Conservation (phyloP, 2,329 filamentous ascomycete species). For the Exophiala bonariae region DNA sequence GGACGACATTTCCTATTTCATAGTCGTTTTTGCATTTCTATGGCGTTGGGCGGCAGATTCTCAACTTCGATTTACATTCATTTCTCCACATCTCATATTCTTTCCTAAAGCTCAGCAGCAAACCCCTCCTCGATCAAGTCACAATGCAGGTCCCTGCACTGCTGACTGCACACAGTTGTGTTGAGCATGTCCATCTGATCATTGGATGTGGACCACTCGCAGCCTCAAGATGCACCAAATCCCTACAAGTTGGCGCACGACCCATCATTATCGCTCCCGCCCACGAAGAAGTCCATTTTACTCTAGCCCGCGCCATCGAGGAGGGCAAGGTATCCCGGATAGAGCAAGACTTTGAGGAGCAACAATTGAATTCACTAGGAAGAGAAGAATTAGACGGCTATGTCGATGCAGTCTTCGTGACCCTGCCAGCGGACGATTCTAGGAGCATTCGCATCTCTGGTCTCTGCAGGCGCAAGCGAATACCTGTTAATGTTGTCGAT, state of each 20-base stretch:
- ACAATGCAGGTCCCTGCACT: slow-evolving; percentile 28
- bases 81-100: not conserved
- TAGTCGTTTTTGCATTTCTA: slow-evolving; percentile 13
- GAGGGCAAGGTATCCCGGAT: slow-evolving; percentile 45
- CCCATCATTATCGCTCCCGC: slow-evolving; percentile 77
- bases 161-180: slow-evolving; percentile 41
- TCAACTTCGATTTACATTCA: not conserved
- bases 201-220: slow-evolving; percentile 85
- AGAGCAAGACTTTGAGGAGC: slow-evolving; percentile 61
- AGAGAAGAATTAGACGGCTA: slow-evolving; percentile 72
- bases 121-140: not conserved
- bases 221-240: slow-evolving; percentile 77
- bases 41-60: slow-evolving; percentile 15
- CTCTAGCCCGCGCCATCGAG: slow-evolving; percentile 47
- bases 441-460: slow-evolving; percentile 64
- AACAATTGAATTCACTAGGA: slow-evolving; percentile 74
- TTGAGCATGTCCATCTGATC: slow-evolving; percentile 66
- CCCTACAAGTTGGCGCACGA: slow-evolving; percentile 75
- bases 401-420: slow-evolving; percentile 93
- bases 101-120: not conserved
- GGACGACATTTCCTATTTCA: slow-evolving; percentile 13
- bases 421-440: slow-evolving; percentile 53
- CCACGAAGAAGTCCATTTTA: slow-evolving; percentile 60
- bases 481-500: slow-evolving; percentile 92
- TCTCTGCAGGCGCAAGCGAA: slow-evolving; percentile 74